Conservation (phyloP, 2,329 filamentous ascomycete genomes). For the Xylariales sp. region DNA sequence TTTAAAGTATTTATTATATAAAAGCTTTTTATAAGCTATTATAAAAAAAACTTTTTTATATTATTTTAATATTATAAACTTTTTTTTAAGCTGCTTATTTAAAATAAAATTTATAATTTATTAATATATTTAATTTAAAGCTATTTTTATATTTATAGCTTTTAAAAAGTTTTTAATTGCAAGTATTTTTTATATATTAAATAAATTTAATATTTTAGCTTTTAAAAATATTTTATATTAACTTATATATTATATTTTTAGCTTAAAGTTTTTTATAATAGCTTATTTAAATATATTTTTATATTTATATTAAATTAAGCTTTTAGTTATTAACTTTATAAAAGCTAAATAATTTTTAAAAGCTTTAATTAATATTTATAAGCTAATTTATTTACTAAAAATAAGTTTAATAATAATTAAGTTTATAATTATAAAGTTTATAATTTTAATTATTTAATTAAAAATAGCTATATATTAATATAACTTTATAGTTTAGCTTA, state of each 20-base stretch:
- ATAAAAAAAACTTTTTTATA: background rate
- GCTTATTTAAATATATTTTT: no score
- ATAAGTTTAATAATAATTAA: no score
- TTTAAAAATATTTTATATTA: background rate
- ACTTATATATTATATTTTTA: background rate
- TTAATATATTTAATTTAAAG: background rate
- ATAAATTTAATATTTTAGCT: background rate
- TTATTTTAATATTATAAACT: background rate
- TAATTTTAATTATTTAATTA: no score
- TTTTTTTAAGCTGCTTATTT: background rate
- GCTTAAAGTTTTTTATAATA: no score
- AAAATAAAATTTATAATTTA: background rate
- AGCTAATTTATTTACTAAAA: no score
- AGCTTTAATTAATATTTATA: no score
- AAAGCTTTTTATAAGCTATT: background rate
- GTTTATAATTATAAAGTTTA: no score
- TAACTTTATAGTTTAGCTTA: no score
- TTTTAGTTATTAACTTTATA: no score
- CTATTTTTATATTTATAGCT: background rate
- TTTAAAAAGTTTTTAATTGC: background rate
- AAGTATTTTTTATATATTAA: background rate
- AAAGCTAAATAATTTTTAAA: no score
- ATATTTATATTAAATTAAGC: no score
- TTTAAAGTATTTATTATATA: background rate
- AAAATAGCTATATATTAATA: no score